Conservation (phyloP, 108 stramenopile species). For the Schizochytrium sp. region DNA sequence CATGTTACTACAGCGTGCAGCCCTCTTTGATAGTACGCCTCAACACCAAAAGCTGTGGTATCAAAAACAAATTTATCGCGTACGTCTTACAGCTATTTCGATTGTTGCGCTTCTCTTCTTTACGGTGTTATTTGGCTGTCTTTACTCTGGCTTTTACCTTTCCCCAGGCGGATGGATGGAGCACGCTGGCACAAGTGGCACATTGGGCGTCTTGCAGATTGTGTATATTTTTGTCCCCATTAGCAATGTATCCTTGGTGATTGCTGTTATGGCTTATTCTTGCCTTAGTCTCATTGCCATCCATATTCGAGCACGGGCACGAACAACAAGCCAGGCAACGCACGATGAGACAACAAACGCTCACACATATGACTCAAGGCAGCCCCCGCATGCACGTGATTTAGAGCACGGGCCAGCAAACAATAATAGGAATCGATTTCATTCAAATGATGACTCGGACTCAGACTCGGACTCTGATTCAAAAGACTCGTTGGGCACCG, state of each 20-base stretch:
- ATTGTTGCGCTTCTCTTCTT: neutral
- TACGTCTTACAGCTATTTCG: neutral
- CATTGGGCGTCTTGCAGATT: neutral
- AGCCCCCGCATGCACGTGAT: too few species aligned
- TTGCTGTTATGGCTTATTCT: slow-evolving; percentile 8
- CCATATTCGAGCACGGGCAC: neutral
- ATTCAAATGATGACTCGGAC: too few species aligned
- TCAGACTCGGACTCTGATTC: too few species aligned
- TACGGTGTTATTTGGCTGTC: neutral
- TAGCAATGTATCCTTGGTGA: neutral
- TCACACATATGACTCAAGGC: too few species aligned
- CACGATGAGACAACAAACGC: too few species aligned
- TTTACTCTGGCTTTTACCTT: neutral
- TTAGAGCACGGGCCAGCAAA: too few species aligned
- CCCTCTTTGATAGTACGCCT: neutral
- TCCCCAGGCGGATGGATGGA: slow-evolving; percentile 18
- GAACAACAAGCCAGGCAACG: too few species aligned
- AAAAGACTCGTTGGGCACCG: too few species aligned
- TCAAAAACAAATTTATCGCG: neutral
- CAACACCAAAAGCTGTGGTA: neutral
- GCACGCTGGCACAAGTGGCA: neutral
- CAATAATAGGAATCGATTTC: too few species aligned
- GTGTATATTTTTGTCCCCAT: neutral
- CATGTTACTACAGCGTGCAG: neutral
- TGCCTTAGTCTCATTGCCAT: slow-evolving; percentile 18